Evolutionary conservation across 768 basidiomycete species (phyloP).

Genomic region (Sarcodon aspratus): DNA sequence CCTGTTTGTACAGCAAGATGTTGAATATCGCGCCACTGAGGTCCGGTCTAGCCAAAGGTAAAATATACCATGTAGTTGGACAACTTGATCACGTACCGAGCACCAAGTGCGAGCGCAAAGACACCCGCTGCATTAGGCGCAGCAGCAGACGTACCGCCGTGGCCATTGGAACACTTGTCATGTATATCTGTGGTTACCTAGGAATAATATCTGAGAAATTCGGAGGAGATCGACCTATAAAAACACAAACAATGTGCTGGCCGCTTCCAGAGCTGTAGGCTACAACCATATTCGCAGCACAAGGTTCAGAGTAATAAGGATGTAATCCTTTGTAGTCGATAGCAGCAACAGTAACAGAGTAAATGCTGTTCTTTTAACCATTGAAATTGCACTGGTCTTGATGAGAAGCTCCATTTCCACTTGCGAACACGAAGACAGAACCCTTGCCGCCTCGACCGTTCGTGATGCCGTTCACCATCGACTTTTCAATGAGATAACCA

Average conservation of each 20-base stretch:
- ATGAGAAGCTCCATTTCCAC: conserved; percentile 84
- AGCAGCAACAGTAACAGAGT: conserved; percentile 92
- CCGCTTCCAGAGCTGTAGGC: conserved; percentile 94
- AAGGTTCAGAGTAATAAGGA: conserved; percentile 96
- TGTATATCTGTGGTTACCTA: conserved; percentile 95
- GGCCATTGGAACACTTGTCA: conserved; percentile 75
- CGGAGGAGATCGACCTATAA: too few relatives aligned
- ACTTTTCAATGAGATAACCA: conserved; percentile 81
- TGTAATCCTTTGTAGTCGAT: conserved; percentile 89
- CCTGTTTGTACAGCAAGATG: conserved; percentile 86
- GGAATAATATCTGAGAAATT: conserved; percentile 5
- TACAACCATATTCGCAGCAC: conserved; percentile 93
- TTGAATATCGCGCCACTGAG: conserved; percentile 87
- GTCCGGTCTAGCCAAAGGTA: too few relatives aligned
- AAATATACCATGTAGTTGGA: too few relatives aligned
- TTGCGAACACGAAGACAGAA: conserved; percentile 92
- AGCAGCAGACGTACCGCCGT: too few relatives aligned
- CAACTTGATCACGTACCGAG: too few relatives aligned
- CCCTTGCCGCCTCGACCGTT: conserved; percentile 86
- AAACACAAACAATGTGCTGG: conserved; percentile 74
- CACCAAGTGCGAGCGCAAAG: too few relatives aligned
- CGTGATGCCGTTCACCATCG: conserved; percentile 87
- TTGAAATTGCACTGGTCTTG: conserved; percentile 99
- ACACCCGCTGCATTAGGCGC: too few relatives aligned
- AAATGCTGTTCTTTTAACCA: conserved; percentile 97